Evolutionary conservation across 306 rosid genomes (phyloP), one percentile per base, ranked within the genome.

Genomic region (Fragaria vesca): DNA sequence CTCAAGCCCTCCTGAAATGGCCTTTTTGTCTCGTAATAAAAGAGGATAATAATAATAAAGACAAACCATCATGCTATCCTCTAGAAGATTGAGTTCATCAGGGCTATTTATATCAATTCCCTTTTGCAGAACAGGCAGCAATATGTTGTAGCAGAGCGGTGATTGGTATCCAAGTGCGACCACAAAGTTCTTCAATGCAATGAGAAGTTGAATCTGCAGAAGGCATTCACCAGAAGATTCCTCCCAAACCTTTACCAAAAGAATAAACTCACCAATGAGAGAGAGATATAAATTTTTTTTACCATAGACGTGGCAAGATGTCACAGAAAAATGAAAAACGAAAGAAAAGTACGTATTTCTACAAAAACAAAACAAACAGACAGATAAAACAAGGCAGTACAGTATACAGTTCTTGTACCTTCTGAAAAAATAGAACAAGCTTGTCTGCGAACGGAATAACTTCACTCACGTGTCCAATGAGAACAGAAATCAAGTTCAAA

Each of bases 221-320:
- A 92, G 90, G 82, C 97, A 92, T 87, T 94, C 97, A 81, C 98
- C 95, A 74, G 92, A 87, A 80, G 97, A 89, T 79, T 90, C 97
- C 87, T 90, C 98, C 98, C 97, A 94, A 66, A 91, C 90, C 98
- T 94, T 82, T 48, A 12, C n/a, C 46, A 12, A 70, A 63, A 71
- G 73, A 51, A 75, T 18, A 55, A 40, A 78, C 34, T 66, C 45
- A 55, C 11, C 69, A 65, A 83, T 76, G 48, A 26, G 45, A 6
- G 13, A 43, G 61, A 73, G 34, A 24, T 24, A 24, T 24, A 24
- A 24, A 24, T 24, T 24, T 24, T 24, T 24, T 24, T 24, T 24
- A 61, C 62, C 26, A 21, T n/a, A 58, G 65, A 8, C 32, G 32
- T 58, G 15, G 20, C 38, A 24, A 28, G 20, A 62, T 8, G 68